Base-by-base conservation (phyloP, 495 filamentous ascomycete species). In the Rostrohypoxylon terebratum region DNA sequence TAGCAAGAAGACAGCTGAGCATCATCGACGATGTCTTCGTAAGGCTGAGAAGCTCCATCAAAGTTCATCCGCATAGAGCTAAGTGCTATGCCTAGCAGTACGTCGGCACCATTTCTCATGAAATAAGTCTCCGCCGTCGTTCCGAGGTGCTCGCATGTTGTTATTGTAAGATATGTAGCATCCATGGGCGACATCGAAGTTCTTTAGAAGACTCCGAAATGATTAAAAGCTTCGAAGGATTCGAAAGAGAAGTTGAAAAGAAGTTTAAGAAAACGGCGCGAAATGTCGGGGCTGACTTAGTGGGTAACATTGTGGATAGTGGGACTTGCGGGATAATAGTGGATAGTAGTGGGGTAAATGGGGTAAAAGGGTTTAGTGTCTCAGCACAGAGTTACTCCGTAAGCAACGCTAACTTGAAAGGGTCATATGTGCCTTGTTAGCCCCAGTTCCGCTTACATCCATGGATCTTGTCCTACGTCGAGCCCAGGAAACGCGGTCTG, bases 361-460 rank as follows among this genome's bases (percentile, higher is more conserved):
- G 28, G 8, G 16, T 14, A 72, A 63, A 53, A 59, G 14, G 59
- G 62, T 14, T 71, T 62, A 72, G 63, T 31, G 50, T 63, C 25
- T 38, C 54, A 25, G 25, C 45, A 55, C 51, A 48, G 14, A 53
- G 50, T 33, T 67, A 60, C 68, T 57, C 23, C 23, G 50, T 69
- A 57, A 62, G 66, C 66, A 55, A 57, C 28, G 18, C 51, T 69
- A 69, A 63, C 66, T 21, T n/a, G 28, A 36, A 57, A 31, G 31
- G 48, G 48, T 14, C 13, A 23, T 25, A 50, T 50, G 20, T 50
- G 13, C 47, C 47, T 50, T 50, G 11, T 2, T 4, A 23, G 53
- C 23, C 51, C 53, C 28, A 16, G 11, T 5, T 4, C 1, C 28
- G 28, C 14, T 67, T 47, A 58, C n/a, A 38, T 57, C 31, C 47